A percentile compares a stretch with the other conserved stretches of the same genome.
Evolutionary conservation across 768 basidiomycete species (phyloP).

Genomic region (Phaeotremella fagi): DNA sequence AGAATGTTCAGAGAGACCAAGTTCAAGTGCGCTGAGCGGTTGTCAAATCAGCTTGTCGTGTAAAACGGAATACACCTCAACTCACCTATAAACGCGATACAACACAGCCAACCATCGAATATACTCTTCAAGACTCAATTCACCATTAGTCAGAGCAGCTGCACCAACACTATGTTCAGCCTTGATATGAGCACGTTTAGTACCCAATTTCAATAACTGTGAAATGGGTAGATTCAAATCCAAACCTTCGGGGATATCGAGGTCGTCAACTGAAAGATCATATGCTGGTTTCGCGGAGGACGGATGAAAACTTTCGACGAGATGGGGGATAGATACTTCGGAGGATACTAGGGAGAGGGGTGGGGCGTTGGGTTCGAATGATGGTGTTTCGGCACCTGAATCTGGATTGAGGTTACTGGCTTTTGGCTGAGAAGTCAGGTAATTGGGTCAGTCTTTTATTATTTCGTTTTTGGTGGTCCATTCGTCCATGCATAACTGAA

Average conservation of each 20-base stretch:
- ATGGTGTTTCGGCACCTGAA: conserved; percentile 14
- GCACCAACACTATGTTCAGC: conserved; percentile 61
- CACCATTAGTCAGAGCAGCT: conserved; percentile 57
- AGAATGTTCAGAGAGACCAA: conserved; percentile 52
- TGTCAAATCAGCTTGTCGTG: conserved; percentile 56
- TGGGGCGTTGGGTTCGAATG: conserved; percentile 29
- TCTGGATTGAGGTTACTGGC: background rate
- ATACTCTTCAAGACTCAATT: conserved; percentile 63
- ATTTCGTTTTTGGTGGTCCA: too few species aligned
- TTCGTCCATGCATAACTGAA: too few species aligned
- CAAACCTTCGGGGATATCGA: conserved; percentile 19
- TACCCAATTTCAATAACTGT: conserved; percentile 51
- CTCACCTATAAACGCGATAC: conserved; percentile 73
- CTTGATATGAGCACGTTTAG: conserved; percentile 55
- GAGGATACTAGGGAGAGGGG: background rate
- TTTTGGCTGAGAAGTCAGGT: too few species aligned
- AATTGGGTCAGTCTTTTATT: too few species aligned
- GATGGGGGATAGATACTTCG: background rate
- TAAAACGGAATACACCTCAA: conserved; percentile 36
- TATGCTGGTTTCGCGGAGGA: background rate
- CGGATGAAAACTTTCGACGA: background rate
- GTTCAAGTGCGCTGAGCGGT: conserved; percentile 47
- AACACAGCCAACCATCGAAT: conserved; percentile 68
- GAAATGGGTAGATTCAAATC: conserved; percentile 48
- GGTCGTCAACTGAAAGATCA: conserved; percentile 15